Evolutionary conservation across 805 yeast species (phyloP).

Genomic region (Lipomyces kockii): DNA sequence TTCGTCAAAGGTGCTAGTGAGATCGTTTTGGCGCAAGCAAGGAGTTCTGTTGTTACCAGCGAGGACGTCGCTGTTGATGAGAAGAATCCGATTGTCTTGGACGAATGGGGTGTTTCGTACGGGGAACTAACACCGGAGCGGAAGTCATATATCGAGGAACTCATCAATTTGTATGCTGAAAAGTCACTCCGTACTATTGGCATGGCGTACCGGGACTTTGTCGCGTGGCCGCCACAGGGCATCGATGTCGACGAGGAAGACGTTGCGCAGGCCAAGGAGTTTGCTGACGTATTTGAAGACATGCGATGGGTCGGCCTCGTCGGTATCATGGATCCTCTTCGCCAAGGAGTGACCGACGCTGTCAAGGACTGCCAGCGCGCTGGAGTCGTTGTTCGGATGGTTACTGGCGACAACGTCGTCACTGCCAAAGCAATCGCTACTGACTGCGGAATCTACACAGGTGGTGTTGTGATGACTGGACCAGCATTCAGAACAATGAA

Average conservation of each 20-base stretch:
- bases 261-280: constrained; percentile 31
- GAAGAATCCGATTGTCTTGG: constrained; percentile 36
- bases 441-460: constrained; percentile 75
- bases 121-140: constrained; percentile 10
- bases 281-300: constrained; percentile 36
- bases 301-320: constrained; percentile 72
- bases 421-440: constrained; percentile 92
- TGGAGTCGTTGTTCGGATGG: constrained; percentile 96
- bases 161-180: constrained; percentile 66
- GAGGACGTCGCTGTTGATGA: constrained; percentile 39
- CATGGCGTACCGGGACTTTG: constrained; percentile 77
- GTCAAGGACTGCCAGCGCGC: constrained; percentile 84
- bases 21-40: constrained; percentile 60
- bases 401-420: constrained; percentile 91
- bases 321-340: constrained; percentile 94
- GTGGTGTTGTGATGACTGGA: constrained; percentile 85
- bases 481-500: constrained; percentile 78
- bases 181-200: constrained; percentile 87
- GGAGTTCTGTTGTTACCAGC: constrained; percentile 24
- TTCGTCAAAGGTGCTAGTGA: constrained; percentile 95
- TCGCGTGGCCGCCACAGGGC: constrained; percentile 72
- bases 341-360: constrained; percentile 88
- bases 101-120: constrained; percentile 33
- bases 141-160: constrained; percentile 45
- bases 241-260: constrained; percentile 38